Evolutionary conservation across 768 basidiomycete genomes (phyloP).

Genomic region (Rhodotorula diobovata): DNA sequence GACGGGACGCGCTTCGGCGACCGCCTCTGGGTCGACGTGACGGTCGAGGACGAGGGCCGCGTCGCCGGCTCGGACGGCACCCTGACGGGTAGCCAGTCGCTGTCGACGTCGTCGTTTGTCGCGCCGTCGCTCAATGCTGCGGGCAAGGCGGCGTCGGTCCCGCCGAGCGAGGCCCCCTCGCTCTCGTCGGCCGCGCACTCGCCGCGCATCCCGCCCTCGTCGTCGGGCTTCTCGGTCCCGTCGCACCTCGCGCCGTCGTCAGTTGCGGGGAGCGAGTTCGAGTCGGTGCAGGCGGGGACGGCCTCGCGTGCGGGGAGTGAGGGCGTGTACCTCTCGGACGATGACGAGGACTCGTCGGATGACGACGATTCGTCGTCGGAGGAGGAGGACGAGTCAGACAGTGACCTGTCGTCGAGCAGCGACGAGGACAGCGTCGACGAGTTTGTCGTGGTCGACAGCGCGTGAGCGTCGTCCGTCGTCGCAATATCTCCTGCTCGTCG

Average conservation of each 20-base stretch:
- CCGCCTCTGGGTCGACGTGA: conserved; percentile 31
- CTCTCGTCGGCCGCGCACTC: neutral
- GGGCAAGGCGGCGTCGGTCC: conserved; percentile 15
- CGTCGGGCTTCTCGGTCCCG: conserved; percentile 13
- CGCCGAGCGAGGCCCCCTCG: neutral
- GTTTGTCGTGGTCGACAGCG: conserved; percentile 20
- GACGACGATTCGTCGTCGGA: neutral
- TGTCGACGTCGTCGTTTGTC: conserved; percentile 22
- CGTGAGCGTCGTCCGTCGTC: neutral
- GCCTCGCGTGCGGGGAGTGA: neutral
- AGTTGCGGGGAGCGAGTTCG: conserved; percentile 16
- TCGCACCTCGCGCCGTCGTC: neutral
- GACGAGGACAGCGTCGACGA: conserved; percentile 27
- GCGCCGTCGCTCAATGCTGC: conserved; percentile 13
- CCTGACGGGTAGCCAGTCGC: neutral
- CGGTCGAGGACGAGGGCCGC: conserved; percentile 20
- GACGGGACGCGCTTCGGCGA: conserved; percentile 29
- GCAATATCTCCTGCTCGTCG: neutral
- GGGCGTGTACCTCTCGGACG: conserved; percentile 10
- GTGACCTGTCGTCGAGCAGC: conserved; percentile 7
- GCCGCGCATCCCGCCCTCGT: neutral
- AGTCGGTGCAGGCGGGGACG: conserved; percentile 14
- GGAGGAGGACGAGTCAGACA: neutral
- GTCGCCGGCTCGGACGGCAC: neutral
- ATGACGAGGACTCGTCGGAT: neutral